Evolutionary conservation across 2,329 filamentous ascomycete species (phyloP), one percentile per base, ranked within the genome.

Genomic region (Aspergillus sp.): DNA sequence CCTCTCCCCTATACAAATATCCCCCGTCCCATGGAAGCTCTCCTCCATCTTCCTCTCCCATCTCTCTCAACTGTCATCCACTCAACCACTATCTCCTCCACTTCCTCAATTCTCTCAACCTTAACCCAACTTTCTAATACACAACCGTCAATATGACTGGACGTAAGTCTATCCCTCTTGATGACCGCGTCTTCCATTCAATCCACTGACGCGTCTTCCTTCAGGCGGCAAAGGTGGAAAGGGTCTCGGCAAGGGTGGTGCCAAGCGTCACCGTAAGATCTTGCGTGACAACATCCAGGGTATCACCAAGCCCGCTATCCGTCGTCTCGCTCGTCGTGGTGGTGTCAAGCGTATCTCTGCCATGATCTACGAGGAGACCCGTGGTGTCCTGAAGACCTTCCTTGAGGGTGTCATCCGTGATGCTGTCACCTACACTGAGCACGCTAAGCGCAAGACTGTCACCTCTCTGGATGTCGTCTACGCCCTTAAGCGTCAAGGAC

Each of bases 311-410:
- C 92, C 92, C 69, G 92, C 92, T 70, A 96, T 96, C 79, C 88
- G 92, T 72, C 92, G 92, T 95, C 91, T 96, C 76, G 92, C 92
- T 63, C 92, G 92, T 81, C 91, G 92, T 94, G 92, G 92, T 79
- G 92, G 92, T 92, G 92, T 96, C 84, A 96, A 96, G 90, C 92
- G 92, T 95, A 96, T 96, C 72, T 96, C 91, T 71, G 92, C 92
- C 75, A 95, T 89, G 87, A 90, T 90, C 80, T 90, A 90, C 81
- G 87, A 89, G 74, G 85, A 90, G 81, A 90, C 87, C 67, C 87
- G 87, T 72, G 86, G 86, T 82, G 87, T 90, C 68, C 82, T 90
- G 68, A 90, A 90, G 84, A 87, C 86, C 75, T 90, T 90, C 85
- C 86, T 90, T 65, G 87, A 90, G 78, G 82, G 85, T 74, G 87